Evolutionary conservation across 2,329 filamentous ascomycete species (phyloP), one percentile per base, ranked within the genome.

Genomic region (Hymenoscyphus scutula): DNA sequence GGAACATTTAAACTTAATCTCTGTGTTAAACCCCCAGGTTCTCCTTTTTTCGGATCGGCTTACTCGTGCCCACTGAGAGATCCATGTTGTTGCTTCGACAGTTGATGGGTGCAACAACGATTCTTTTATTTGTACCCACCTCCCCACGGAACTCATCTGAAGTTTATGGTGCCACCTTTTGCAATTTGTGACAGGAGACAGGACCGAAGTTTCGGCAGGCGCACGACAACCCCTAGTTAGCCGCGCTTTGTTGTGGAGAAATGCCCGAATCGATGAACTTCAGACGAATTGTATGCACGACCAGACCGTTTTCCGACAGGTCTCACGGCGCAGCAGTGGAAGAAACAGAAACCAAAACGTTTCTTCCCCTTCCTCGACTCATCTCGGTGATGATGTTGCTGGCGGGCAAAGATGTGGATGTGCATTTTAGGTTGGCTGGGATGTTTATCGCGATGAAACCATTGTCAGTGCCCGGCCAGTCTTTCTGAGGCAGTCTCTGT

Each of bases 21-120:
- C 11, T 15, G 4, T 17, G 34, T 15, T 37, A 37, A 15, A 3
- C 34, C 11, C 17, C 34, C 13, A 37, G n/a, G 17, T 23, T 41
- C 38, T 45, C 38, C 38, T 45, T 17, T 13, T 45, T 23, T 45
- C 38, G n/a, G 45, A 51, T 51, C 45, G 45, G 45, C 45, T 51
- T 25, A 25, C 19, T 51, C 45, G 19, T 13, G 23, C 27, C 23
- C 23, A 11, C 19, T 7, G 41, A 25, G 8, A 25, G 4, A 51
- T 51, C 19, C 45, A 25, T 25, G 45, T 10, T 19, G 13, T 37
- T 37, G 13, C 34, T 37, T 37, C 34, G 34, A 17, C 13, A 25
- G 10, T 23, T 19, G 19, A 25, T 51, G 23, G n/a, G 45, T 13
- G 25, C 23, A 13, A 51, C 23, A 13, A 51, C 45, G 19, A 10